Evolutionary conservation across 768 basidiomycete species (phyloP), one percentile per base, ranked within the genome.

Genomic region (Rossbeevera mucosa): DNA sequence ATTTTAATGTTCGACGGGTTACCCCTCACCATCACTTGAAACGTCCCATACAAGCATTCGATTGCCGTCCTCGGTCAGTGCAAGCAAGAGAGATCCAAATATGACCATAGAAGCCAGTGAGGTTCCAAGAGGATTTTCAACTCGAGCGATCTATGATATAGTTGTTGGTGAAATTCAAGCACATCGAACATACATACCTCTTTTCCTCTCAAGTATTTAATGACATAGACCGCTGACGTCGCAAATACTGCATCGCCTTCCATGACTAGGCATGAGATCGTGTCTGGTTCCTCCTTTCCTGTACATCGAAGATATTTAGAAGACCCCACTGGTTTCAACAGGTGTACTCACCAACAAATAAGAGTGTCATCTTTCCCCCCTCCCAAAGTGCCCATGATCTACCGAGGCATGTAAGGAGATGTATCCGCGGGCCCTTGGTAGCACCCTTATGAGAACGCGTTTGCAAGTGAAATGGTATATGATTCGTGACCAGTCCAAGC

Each of bases 381-480:
- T 96, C 93, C 95, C 95, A 98, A 63, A 96, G 74, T 16, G 93
- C 90, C 94, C 94, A 98, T 58, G 89, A 82, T 52, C 75, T 81
- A 6, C 95, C 94, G 7, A 97, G 71, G 62, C 90, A 94, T 11
- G 92, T 94, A 29, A 96, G 70, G 40, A 98, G 73, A 56, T 92
- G 87, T 52, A 94, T 76, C 44, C 82, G 80, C 1, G 94, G 93
- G 3, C 88, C 90, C 18, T 87, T 86, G 1, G 89, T 81, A 20
- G 91, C 82, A 22, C 91, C 91, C 66, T 94, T 94, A 63, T 85
- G 77, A 1, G 88, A 83, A 49, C 91, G 81, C 2, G 87, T 83
- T 74, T 95, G 93, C 52, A 97, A 68, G 14, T 87, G 82, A 65
- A 95, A 91, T 9, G 94, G 93, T 22, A 94, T 79, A 72, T 86